Base-by-base conservation (phyloP, 805 yeast species). In the Torulaspora delbrueckii region DNA sequence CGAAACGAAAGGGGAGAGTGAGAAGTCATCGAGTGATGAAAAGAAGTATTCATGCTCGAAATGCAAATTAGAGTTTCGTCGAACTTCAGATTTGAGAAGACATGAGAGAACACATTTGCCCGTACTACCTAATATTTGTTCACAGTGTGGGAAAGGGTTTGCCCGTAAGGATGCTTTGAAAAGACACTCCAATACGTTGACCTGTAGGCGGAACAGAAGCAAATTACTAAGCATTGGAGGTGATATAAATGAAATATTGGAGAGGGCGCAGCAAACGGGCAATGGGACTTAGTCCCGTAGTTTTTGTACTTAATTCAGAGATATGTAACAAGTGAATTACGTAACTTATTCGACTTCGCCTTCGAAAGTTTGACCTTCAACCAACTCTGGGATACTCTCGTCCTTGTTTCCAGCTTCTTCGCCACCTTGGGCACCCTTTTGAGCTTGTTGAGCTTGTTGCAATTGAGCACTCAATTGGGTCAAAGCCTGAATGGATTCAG, bases 401-500 rank as follows among this genome's bases (percentile, higher is more conserved):
- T 52, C 55, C 31, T 45, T 82, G 48, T 72, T 78, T 51, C 73
- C 78, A 55, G 68, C 75, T 48, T 69, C 78, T 44, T 65, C 74
- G 55, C 66, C 73, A 54, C 68, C 72, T 51, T 67, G 73, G 37
- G 66, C 68, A 40, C 74, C 78, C 43, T 73, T 73, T 59, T 71
- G 76, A 51, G 71, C 75, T 45, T 56, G 68, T 54, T 69, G 72
- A 62, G 76, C 74, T 54, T 73, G 71, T 76, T 87, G 90, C 71
- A 86, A 73, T 71, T 86, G 90, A 73, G 86, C 86, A 53, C 97
- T 96, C 70, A 91, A 77, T 74, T 84, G 79, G 69, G 87, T 83
- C 71, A 91, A 79, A 72, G 87, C 82, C 68, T 84, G 86, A 69
- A 88, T 81, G 74, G 93, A 86, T 73, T 91, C 98, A 59, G 96